Evolutionary conservation across 345 rosid genomes (phyloP).

Genomic region (Firmiana major): DNA sequence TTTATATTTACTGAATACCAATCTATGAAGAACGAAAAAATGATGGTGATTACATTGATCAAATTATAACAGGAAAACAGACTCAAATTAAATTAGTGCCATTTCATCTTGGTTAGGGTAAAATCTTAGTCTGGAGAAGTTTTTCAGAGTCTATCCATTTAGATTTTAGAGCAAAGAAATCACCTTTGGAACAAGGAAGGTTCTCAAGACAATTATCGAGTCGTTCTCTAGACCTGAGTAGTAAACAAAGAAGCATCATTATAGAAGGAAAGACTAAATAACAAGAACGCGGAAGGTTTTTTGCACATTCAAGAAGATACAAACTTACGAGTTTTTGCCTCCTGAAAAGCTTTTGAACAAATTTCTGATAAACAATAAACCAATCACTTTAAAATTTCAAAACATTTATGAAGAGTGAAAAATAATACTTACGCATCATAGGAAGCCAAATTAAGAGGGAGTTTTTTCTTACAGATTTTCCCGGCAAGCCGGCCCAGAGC

Average conservation of each 20-base stretch:
- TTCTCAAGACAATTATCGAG: background rate
- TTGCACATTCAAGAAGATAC: background rate
- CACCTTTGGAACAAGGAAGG: slow-evolving; percentile 23
- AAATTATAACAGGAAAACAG: background rate
- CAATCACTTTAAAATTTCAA: background rate
- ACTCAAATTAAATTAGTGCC: background rate
- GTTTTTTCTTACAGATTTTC: slow-evolving; percentile 31
- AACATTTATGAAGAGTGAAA: background rate
- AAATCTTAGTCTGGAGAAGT: background rate
- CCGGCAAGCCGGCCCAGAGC: slow-evolving; percentile 27
- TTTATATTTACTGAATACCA: slow-evolving; percentile 35
- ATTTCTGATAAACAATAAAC: slow-evolving; percentile 24
- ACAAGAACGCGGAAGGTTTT: background rate
- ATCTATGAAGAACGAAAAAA: slow-evolving; percentile 17
- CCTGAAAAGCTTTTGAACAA: slow-evolving; percentile 19
- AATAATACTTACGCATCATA: background rate
- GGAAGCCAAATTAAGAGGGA: background rate
- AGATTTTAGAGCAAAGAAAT: background rate
- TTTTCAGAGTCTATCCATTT: background rate
- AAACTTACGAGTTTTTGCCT: slow-evolving; percentile 14
- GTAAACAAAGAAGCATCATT: background rate
- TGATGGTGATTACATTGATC: background rate
- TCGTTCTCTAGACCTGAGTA: background rate
- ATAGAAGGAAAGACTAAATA: background rate
- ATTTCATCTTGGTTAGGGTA: background rate